A percentile compares a stretch with the other conserved stretches of the same genome.
These are phyloP conservation scores for Aspergillus taichungensis DNA, from an alignment of 495 filamentous ascomycete species.

Conservation along the genomic window DNA sequence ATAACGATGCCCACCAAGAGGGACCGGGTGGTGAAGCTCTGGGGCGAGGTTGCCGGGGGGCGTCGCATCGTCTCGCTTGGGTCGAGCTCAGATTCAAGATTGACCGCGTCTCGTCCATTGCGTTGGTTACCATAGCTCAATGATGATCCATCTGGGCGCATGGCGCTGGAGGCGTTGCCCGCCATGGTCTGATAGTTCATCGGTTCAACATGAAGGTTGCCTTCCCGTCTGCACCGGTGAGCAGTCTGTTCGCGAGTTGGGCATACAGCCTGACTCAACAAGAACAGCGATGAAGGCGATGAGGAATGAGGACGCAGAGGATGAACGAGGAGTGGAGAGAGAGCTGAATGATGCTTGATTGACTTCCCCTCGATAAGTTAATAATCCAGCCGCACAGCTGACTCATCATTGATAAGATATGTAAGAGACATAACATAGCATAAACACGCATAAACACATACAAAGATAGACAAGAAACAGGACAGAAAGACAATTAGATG, in stretches of 20 bases:
- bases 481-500: not conserved
- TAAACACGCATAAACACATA: no score
- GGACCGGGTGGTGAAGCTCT: conserved; percentile 72
- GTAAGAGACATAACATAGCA: no score
- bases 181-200: conserved; percentile 36
- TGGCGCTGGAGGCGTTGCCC: conserved; percentile 15
- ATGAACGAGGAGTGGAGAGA: no score
- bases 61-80: not conserved
- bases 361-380: no score
- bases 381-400: no score
- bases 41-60: conserved; percentile 20
- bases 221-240: not conserved
- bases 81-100: not conserved
- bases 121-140: conserved; percentile 1
- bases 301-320: no score
- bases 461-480: not conserved
- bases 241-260: not conserved
- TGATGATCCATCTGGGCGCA: not conserved
- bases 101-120: not conserved
- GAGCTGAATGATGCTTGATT: no score
- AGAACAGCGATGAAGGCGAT: no score
- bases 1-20: conserved; percentile 73
- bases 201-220: conserved; percentile 2
- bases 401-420: no score
- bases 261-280: no score